Evolutionary conservation across 2,329 filamentous ascomycete genomes (phyloP).

Genomic region (Fonsecaea multimorphosa): DNA sequence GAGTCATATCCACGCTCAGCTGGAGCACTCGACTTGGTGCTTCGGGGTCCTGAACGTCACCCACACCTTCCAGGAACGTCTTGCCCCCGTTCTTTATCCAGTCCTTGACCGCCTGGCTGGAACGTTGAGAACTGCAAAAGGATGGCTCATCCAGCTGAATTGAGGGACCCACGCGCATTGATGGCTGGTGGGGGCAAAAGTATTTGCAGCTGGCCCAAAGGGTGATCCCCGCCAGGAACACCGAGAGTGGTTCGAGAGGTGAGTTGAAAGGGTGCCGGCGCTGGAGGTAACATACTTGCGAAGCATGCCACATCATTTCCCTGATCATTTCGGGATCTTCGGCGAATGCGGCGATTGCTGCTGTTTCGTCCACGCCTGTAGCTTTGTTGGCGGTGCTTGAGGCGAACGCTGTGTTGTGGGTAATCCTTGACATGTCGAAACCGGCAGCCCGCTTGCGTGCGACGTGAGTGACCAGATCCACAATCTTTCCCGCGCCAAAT

Average conservation of each 20-base stretch:
- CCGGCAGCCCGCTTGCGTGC: constrained; percentile 13
- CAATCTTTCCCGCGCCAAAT: constrained; percentile 15
- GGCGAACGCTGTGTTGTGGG: background rate
- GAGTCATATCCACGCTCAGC: constrained; percentile 16
- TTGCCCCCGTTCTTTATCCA: constrained; percentile 20
- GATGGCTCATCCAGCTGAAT: constrained; percentile 20
- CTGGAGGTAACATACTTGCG: constrained; percentile 21
- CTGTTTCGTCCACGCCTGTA: background rate
- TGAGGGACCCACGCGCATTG: background rate
- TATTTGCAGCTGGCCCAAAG: constrained; percentile 20
- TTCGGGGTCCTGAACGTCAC: constrained; percentile 6
- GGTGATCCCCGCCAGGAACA: constrained; percentile 18
- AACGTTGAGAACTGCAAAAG: constrained; percentile 9
- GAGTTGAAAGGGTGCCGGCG: constrained; percentile 25
- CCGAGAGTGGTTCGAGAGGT: constrained; percentile 20
- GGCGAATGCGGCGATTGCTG: constrained; percentile 7
- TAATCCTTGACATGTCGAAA: background rate
- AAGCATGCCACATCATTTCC: constrained; percentile 21
- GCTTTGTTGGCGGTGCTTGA: background rate
- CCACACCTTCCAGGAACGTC: constrained; percentile 20
- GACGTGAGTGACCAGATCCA: constrained; percentile 14
- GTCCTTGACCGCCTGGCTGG: constrained; percentile 4
- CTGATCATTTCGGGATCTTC: constrained; percentile 13
- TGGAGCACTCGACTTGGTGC: constrained; percentile 12
- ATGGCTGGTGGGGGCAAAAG: constrained; percentile 5